Base-by-base conservation (phyloP, 73 alveolate species). In the Loxodes magnus region DNA sequence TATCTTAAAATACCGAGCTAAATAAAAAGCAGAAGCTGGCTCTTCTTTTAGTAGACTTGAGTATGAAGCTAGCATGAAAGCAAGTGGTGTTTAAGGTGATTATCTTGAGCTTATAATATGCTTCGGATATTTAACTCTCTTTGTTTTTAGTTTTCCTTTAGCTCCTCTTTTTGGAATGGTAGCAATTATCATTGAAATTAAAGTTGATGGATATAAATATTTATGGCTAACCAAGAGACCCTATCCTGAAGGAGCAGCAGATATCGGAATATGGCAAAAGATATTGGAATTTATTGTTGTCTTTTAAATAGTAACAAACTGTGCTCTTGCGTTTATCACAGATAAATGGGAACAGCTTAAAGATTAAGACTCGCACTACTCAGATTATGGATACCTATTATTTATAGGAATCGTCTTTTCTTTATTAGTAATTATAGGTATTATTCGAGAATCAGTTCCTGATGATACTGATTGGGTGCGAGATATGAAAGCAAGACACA, bases 141-240 rank as follows among this genome's bases (percentile, higher is more conserved):
- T 39, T 2, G 53, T 23, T n/a, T 9, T 39, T 1, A 16, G 35
- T 39, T n/a, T 16, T 39, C 53, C 53, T 16, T 12, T 39, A 9
- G 15, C n/a, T 16, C 35, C 53, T 39, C 9, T 39, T 9, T 2
- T 39, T n/a, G 15, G 35, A 9, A 16, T 39, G 15, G 7, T 39
- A 16, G 22, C 9, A 9, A 9, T 9, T 10, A 39, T 16, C 19
- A 12, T n/a, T 6, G 53, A 39, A 29, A 9, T 39, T 16, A 9
- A 29, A 39, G 53, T 39, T 0, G 53, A 39, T 16, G 53, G 35
- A 12, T 39, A 29, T 9, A 39, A 39, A n/a, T n/a, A 9, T 31
- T 31, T 7, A 7, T n/a, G 10, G 12, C 41, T 31, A 9, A 31
- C 41, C 10, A 31, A 31, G 10, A 31, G 41, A 31, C 41, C 41